Base-by-base conservation (phyloP, 164 flowering plant genomes). In the Stephania yunnanensis region DNA sequence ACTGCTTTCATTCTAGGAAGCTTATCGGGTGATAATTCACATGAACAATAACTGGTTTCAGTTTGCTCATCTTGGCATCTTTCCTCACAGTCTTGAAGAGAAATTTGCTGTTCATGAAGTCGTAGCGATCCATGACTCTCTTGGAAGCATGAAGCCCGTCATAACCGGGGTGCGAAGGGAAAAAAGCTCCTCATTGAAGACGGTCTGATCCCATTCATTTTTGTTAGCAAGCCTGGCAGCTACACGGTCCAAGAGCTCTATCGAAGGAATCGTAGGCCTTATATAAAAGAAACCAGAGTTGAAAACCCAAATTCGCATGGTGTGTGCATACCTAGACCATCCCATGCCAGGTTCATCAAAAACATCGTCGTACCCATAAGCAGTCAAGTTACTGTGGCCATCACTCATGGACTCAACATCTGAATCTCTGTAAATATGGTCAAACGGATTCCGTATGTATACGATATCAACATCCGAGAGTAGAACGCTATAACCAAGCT, bases 391-490 rank as follows among this genome's bases (percentile, higher is more conserved):
- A 75, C 85, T 78, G 75, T 90, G 92, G 71, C 99, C 99, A 83
- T 95, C 98, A 29, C 87, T 80, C 98, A 93, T 95, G 61, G 97
- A 91, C 76, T 95, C 99, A 73, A 95, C 94, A 78, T 95, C 99
- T 20, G 95, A 89, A 79, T 95, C 99, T 73, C 97, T 80, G 73
- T 86, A 85, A 4, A 93, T 87, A 83, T 89, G 82, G 79, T 90
- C 84, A 81, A 95, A 95, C 8, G 99, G 99, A 81, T 93, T 94
- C 83, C 89, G 96, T 82, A 95, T 75, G 81, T 88, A 92, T 4
- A 93, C 90, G 5, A 95, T 93, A 81, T 95, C 98, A 45, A 93
- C 91, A 76, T 95, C 99, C 0, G 99, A 95, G 63, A 95, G 91
- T 68, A 94, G 95, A 77, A 95, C 91, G 70, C 97, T 86, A 77